Conservation (phyloP, 208 protist species). For the Leishmania tarentolae region DNA sequence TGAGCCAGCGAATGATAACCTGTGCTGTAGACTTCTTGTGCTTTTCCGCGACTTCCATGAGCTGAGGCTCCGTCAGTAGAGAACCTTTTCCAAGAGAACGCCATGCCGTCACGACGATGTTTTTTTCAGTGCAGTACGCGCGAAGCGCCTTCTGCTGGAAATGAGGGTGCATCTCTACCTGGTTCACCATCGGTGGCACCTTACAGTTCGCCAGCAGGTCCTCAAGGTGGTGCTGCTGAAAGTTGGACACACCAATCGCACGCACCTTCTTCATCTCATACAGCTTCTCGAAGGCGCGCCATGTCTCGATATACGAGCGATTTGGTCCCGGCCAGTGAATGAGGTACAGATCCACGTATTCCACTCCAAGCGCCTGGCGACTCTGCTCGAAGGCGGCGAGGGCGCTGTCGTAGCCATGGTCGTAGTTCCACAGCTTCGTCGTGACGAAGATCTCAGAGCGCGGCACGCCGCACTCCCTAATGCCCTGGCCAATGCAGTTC, state of each 20-base stretch:
- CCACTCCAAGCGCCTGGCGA: conserved; percentile 73
- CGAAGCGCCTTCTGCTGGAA: conserved; percentile 66
- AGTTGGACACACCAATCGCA: conserved; percentile 93
- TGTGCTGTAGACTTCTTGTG: conserved; percentile 62
- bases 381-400: conserved; percentile 79
- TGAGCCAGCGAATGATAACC: conserved; percentile 72
- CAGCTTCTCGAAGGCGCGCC: conserved; percentile 69
- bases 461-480: conserved; percentile 59
- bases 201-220: conserved; percentile 68
- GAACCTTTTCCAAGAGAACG: conserved; percentile 74
- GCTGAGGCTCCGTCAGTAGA: conserved; percentile 35
- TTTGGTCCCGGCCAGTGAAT: conserved; percentile 95
- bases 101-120: conserved; percentile 86
- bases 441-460: conserved; percentile 91
- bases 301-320: conserved; percentile 53
- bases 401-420: conserved; percentile 64
- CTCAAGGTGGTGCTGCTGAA: conserved; percentile 51
- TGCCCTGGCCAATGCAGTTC: conserved; percentile 49
- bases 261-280: conserved; percentile 74
- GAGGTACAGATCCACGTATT: conserved; percentile 96
- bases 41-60: conserved; percentile 57
- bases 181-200: conserved; percentile 87
- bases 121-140: conserved; percentile 63
- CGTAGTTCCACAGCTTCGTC: conserved; percentile 86
- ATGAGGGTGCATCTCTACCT: conserved; percentile 91